These are phyloP conservation scores for Fraxinus dipetala DNA, from an alignment of 305 asterid species.

Conservation along the genomic window DNA sequence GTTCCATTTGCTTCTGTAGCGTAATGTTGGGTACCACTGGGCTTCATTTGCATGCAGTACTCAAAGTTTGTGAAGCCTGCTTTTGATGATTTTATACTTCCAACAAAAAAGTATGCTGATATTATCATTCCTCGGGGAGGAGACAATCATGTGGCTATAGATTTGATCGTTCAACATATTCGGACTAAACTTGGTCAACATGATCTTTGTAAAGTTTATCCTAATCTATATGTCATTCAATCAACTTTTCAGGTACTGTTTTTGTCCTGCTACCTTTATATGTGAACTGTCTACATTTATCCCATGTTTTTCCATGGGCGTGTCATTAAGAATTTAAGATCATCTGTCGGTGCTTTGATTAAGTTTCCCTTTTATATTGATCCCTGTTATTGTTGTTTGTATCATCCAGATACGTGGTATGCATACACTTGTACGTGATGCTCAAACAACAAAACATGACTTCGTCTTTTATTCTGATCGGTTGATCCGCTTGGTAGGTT, in stretches of 20 bases:
- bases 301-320: neutral
- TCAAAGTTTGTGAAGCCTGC: slow-evolving; percentile 97
- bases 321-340: neutral
- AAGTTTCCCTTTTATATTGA: neutral
- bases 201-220: slow-evolving; percentile 95
- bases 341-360: slow-evolving; percentile 12
- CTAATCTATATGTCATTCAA: slow-evolving; percentile 87
- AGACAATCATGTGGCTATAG: slow-evolving; percentile 97
- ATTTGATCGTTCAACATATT: slow-evolving; percentile 96
- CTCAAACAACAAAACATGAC: slow-evolving; percentile 63
- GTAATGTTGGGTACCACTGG: slow-evolving; percentile 7
- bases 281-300: slow-evolving; percentile 8
- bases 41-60: slow-evolving; percentile 60
- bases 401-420: slow-evolving; percentile 63
- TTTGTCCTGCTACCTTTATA: slow-evolving; percentile 16
- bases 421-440: slow-evolving; percentile 72
- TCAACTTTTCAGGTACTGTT: slow-evolving; percentile 90
- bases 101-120: slow-evolving; percentile 95
- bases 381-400: neutral
- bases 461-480: slow-evolving; percentile 64
- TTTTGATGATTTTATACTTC: slow-evolving; percentile 94
- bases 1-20: neutral
- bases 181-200: slow-evolving; percentile 98
- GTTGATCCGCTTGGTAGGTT: slow-evolving; percentile 57
- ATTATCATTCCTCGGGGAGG: slow-evolving; percentile 99